These are phyloP conservation scores for Sporobolomyces phaffii DNA, from an alignment of 768 basidiomycete species.

Conservation along the genomic window DNA sequence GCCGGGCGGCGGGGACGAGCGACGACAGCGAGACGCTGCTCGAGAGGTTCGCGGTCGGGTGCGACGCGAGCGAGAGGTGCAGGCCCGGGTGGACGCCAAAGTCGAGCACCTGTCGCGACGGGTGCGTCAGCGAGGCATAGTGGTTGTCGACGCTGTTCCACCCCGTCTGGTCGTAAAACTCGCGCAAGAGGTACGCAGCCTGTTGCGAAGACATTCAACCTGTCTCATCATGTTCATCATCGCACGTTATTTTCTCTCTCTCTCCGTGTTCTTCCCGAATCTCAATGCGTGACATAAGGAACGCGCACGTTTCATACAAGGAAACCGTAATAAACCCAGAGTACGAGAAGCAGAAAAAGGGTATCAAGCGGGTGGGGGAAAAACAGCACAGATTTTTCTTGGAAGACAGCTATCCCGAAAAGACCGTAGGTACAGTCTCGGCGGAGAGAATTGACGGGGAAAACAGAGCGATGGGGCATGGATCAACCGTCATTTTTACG, in stretches of 20 bases:
- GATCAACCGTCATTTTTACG: too few relatives aligned
- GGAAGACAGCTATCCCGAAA: too few relatives aligned
- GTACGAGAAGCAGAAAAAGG: too few relatives aligned
- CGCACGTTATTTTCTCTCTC: not conserved
- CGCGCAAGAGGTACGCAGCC: constrained; percentile 76
- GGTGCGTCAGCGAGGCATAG: constrained; percentile 79
- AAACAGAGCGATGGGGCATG: too few relatives aligned
- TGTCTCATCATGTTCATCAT: too few relatives aligned
- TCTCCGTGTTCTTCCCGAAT: too few relatives aligned
- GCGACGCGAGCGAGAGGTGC: constrained; percentile 74
- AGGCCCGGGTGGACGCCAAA: constrained; percentile 77
- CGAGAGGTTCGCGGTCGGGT: constrained; percentile 79
- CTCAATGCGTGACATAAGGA: too few relatives aligned
- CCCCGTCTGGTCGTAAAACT: constrained; percentile 83
- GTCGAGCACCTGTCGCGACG: constrained; percentile 84
- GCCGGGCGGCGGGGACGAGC: constrained; percentile 47
- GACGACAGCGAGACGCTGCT: constrained; percentile 90
- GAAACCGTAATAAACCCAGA: too few relatives aligned
- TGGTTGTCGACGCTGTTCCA: constrained; percentile 91
- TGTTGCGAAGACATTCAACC: constrained; percentile 14
- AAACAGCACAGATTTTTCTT: too few relatives aligned
- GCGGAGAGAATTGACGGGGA: not conserved
- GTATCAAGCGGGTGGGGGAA: too few relatives aligned
- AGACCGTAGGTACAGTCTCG: too few relatives aligned
- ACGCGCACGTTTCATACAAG: too few relatives aligned